Percentiles rank a stretch among this genome's conserved stretches.
Conservation (phyloP, 2,329 filamentous ascomycete species). For the Penicillium verrucosum region DNA sequence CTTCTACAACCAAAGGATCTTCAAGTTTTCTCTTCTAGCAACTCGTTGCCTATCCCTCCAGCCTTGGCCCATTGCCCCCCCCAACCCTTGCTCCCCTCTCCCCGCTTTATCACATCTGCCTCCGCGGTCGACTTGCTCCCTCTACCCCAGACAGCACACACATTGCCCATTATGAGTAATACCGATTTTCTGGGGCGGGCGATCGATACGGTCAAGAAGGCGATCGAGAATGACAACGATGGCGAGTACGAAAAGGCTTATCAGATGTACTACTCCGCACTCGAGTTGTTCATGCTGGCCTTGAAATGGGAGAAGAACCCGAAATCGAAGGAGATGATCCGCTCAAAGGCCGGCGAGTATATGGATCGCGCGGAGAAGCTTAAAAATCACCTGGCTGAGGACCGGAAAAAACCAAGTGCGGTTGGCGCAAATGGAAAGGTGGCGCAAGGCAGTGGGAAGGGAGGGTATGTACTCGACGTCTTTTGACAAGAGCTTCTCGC, state of each 20-base stretch:
- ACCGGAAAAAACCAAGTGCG: conserved; percentile 51
- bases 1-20: background rate
- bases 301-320: conserved; percentile 99
- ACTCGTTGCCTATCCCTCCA: conserved; percentile 12
- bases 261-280: conserved; percentile 88
- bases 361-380: conserved; percentile 99
- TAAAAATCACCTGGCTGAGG: conserved; percentile 75
- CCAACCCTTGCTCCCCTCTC: conserved; percentile 12
- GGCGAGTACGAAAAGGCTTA: conserved; percentile 98
- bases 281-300: conserved; percentile 98
- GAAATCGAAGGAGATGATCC: conserved; percentile 95
- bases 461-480: conserved; percentile 44
- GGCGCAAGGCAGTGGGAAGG: conserved; percentile 52
- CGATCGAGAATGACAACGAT: conserved; percentile 91
- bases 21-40: background rate
- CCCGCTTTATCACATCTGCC: conserved; percentile 20
- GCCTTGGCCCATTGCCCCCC: conserved; percentile 8
- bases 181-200: conserved; percentile 96
- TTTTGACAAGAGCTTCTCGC: background rate
- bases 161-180: conserved; percentile 69
- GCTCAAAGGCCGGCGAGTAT: conserved; percentile 91
- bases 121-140: conserved; percentile 22
- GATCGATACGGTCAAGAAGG: conserved; percentile 95
- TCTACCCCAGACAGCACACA: conserved; percentile 9
- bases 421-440: conserved; percentile 52